Conservation (phyloP, 805 yeast species). For the Ogataea philodendri region DNA sequence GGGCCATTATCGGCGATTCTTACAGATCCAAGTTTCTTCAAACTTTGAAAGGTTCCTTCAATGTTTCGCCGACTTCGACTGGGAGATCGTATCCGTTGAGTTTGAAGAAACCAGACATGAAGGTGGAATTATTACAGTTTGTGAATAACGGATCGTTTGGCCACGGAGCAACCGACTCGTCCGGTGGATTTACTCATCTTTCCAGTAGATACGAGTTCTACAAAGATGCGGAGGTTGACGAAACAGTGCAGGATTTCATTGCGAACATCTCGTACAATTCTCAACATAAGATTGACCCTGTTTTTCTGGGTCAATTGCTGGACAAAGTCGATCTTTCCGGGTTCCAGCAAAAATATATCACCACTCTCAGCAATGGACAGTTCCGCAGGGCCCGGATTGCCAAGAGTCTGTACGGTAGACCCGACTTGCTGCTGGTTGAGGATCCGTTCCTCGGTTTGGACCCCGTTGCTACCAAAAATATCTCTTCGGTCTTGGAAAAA, state of each 20-base stretch:
- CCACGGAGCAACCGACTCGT: constrained; percentile 36
- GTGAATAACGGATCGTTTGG: constrained; percentile 37
- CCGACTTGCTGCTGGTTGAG: constrained; percentile 70
- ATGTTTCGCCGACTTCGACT: constrained; percentile 50
- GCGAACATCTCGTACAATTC: constrained; percentile 53
- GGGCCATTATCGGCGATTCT: constrained; percentile 56
- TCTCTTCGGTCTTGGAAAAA: constrained; percentile 50
- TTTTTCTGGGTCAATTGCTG: constrained; percentile 43
- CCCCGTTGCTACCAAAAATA: constrained; percentile 61
- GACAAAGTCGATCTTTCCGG: constrained; percentile 52
- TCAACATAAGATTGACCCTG: constrained; percentile 35
- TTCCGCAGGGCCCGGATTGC: constrained; percentile 88
- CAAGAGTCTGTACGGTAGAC: constrained; percentile 60
- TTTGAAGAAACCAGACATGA: constrained; percentile 43
- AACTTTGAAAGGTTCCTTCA: constrained; percentile 53
- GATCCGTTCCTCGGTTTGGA: constrained; percentile 94
- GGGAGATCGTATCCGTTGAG: constrained; percentile 53
- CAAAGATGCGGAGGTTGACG: constrained; percentile 76
- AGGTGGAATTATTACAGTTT: constrained; percentile 39
- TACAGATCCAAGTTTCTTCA: constrained; percentile 53
- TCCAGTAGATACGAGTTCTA: constrained; percentile 88
- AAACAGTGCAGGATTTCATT: constrained; percentile 59
- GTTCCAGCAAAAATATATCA: constrained; percentile 71
- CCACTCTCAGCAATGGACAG: constrained; percentile 91
- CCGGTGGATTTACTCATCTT: constrained; percentile 61